Evolutionary conservation across 768 basidiomycete genomes (phyloP).

Genomic region (Lactarius sanguifluus): DNA sequence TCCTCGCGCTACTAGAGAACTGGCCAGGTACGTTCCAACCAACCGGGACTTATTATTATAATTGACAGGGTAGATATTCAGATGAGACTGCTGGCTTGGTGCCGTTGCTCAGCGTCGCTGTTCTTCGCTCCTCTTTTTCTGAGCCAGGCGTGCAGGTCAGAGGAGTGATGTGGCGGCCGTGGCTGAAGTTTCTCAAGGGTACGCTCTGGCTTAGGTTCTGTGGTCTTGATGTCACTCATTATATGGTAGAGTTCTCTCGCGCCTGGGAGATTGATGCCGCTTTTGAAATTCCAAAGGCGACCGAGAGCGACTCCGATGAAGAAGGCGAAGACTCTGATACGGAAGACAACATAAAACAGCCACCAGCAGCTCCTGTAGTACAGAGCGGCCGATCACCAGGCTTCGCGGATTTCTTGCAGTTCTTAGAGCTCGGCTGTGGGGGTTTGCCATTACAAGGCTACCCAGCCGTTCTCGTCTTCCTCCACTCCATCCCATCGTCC

Average conservation of each 20-base stretch:
- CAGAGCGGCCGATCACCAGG: conserved; percentile 34
- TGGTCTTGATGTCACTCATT: background rate
- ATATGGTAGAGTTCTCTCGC: conserved; percentile 53
- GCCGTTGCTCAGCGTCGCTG: conserved; percentile 51
- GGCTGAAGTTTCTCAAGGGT: conserved; percentile 75
- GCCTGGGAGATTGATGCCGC: conserved; percentile 57
- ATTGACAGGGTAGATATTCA: conserved; percentile 18
- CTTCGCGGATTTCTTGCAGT: conserved; percentile 74
- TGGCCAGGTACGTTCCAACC: conserved; percentile 44
- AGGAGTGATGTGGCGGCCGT: conserved; percentile 62
- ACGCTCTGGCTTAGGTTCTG: conserved; percentile 29
- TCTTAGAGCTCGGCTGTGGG: conserved; percentile 77
- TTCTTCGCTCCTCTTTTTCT: conserved; percentile 66
- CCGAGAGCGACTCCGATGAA: conserved; percentile 39
- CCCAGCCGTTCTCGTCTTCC: conserved; percentile 72
- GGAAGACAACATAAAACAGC: conserved; percentile 40
- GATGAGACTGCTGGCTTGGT: conserved; percentile 38
- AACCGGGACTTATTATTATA: background rate
- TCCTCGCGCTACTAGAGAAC: conserved; percentile 46
- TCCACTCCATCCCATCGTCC: conserved; percentile 74
- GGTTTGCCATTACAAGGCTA: conserved; percentile 79
- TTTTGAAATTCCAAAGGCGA: conserved; percentile 33
- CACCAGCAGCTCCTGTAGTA: background rate
- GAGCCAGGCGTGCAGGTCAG: conserved; percentile 75
- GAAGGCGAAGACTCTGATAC: conserved; percentile 36